Base-by-base conservation (phyloP, 2,329 filamentous ascomycete genomes). In the Geosmithia putterillii region DNA sequence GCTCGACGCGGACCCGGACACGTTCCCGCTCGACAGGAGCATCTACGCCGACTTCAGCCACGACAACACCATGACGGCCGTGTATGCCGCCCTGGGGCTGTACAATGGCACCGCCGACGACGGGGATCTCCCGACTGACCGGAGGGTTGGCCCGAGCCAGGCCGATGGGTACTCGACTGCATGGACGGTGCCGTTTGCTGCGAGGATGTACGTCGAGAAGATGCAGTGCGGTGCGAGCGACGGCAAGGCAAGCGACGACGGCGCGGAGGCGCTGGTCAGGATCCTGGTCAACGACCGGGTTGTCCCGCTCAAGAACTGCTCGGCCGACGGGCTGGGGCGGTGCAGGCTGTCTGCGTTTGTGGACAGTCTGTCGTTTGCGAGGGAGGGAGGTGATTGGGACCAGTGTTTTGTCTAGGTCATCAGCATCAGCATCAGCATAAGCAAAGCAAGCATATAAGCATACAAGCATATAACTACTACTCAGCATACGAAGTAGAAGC, bases 1-100 rank as follows among this genome's bases (percentile, higher is more conserved):
- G 0, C 71, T 95, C 0, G 85, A 94, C 57, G 64, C 65, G 5
- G 69, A 78, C 45, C 63, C 73, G 1, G 56, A 61, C 7, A 89
- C 84, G 0, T 95, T 95, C 54, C 88, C 89, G 0, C 65, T 94
- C 0, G 70, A 73, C 47, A 62, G 66, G 38, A 64, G 64, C 10
- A 63, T 95, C 1, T 95, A 94, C 55, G 88, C 86, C 0, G 89
- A 95, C 61, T 95, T 95, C 57, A 86, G 81, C 48, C 89, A 95
- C 61, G 89, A 95, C 62, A 95, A 94, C 59, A 80, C 83, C 56
- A 87, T 95, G 79, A 77, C 76, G 23, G 73, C 74, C 7, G 77
- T 94, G 7, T 84, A 84, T 56, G 79, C 78, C 5, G 86, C 87
- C 0, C 57, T 95, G 49, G 85, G 87, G 0, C 64, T 95, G 21